These are phyloP conservation scores for Raddia guianensis DNA, from an alignment of 176 grass and related monocot species.

Conservation along the genomic window DNA sequence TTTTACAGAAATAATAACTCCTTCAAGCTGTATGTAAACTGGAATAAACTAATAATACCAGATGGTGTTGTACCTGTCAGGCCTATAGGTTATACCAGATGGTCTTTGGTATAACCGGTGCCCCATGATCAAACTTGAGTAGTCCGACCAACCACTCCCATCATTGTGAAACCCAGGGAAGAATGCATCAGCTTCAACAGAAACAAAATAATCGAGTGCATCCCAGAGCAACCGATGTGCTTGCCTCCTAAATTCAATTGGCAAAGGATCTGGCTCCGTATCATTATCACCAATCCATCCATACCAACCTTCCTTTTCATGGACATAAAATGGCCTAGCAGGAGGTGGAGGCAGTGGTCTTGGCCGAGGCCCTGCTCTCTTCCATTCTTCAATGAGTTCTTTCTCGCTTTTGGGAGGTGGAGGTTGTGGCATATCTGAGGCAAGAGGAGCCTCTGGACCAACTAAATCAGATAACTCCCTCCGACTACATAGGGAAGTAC, in stretches of 20 bases:
- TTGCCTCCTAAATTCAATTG: constrained; percentile 64
- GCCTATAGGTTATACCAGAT: constrained; percentile 80
- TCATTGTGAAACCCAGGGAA: constrained; percentile 96
- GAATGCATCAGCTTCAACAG: constrained; percentile 93
- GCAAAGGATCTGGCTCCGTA: constrained; percentile 66
- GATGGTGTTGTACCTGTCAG: constrained; percentile 72
- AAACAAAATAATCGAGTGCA: constrained; percentile 94
- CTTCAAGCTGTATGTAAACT: constrained; percentile 23
- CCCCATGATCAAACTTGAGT: constrained; percentile 95
- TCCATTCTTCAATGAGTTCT: constrained; percentile 91
- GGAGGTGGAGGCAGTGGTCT: constrained; percentile 90
- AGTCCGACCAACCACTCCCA: constrained; percentile 74
- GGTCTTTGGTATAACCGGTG: constrained; percentile 78
- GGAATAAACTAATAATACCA: constrained; percentile 7
- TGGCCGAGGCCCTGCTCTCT: constrained; percentile 77
- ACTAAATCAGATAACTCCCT: constrained; percentile 71
- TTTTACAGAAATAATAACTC: not conserved
- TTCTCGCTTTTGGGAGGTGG: constrained; percentile 68
- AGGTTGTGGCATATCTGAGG: constrained; percentile 57
- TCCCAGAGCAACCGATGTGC: constrained; percentile 93
- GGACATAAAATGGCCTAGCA: constrained; percentile 86
- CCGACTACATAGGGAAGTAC: constrained; percentile 71
- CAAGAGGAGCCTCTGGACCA: constrained; percentile 76
- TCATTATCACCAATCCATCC: constrained; percentile 93
- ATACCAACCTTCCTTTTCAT: constrained; percentile 99